phyloP scores from a whole-genome alignment of 2,329 filamentous ascomycete genomes.

The Onygenales sp. region DNA sequence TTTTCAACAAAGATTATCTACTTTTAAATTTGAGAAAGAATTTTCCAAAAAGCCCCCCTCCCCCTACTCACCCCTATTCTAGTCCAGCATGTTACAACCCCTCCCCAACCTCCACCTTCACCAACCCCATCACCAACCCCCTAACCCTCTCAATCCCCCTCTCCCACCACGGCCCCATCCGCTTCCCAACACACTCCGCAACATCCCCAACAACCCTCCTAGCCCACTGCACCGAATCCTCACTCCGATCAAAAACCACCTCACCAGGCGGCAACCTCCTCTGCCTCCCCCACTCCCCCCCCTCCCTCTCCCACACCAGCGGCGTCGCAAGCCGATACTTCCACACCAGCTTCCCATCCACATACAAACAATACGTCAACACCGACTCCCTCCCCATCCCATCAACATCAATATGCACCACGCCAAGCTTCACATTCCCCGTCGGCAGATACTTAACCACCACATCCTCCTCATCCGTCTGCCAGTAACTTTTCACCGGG shows the following conservation, averaged over 20 bases:
- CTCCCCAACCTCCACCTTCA: conserved; percentile 1
- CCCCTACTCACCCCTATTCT: too few relatives aligned
- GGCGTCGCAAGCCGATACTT: conserved; percentile 37
- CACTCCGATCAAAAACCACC: conserved; percentile 22
- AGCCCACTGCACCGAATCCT: background rate
- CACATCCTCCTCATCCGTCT: conserved; percentile 73
- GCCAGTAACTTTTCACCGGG: conserved; percentile 71
- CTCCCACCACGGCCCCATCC: conserved; percentile 2
- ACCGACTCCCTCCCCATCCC: conserved; percentile 47
- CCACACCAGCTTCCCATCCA: conserved; percentile 76
- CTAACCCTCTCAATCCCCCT: conserved; percentile 13
- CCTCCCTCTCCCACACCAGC: conserved; percentile 8
- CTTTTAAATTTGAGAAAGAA: too few relatives aligned
- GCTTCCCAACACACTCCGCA: background rate
- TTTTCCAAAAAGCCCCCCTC: too few relatives aligned
- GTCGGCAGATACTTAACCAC: conserved; percentile 72
- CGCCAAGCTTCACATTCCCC: conserved; percentile 83
- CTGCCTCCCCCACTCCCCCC: background rate
- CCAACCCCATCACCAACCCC: background rate
- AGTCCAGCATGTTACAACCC: background rate
- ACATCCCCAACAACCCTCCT: background rate
- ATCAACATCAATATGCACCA: conserved; percentile 65
- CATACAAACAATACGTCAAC: conserved; percentile 69
- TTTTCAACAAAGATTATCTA: too few relatives aligned
- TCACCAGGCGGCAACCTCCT: conserved; percentile 20